Base-by-base conservation (phyloP, 2,329 filamentous ascomycete genomes). In the Exophiala alcalophila region DNA sequence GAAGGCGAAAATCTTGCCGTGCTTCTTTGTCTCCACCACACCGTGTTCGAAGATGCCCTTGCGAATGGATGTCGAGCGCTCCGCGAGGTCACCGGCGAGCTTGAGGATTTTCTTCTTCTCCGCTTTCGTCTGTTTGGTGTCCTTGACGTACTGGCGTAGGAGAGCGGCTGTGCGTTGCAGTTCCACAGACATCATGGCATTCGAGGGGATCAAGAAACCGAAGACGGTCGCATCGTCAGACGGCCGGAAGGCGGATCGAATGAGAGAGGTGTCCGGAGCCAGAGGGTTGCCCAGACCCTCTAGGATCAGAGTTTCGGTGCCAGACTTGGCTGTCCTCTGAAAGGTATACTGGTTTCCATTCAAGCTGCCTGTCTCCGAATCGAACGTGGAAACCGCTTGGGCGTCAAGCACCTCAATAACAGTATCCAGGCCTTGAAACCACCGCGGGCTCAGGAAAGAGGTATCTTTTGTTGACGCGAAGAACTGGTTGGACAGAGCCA, bases 201-300 rank as follows among this genome's bases (percentile, higher is more conserved):
- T 98, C 27, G 87, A 83, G 0, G 92, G 92, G 54, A 97, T 94
- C 61, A 95, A 87, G 71, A 88, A 98, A 30, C 90, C 89, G 3
- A 97, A 72, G 24, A 92, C 95, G 0, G 89, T 94, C 3, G 92
- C 87, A 63, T 98, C 92, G 58, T 98, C 92, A 52, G 87, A 94
- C 3, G 92, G 92, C 1, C 92, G 79, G 68, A 98, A 98, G 0
- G 92, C 90, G 29, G 87, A 94, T 44, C 92, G 81, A 34, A 97
- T 77, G 1, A 98, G 76, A 0, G 88, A 89, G 0, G 91, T 96
- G 15, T 81, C 86, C 54, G 73, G 76, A 55, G 87, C 89, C 10
- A 98, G 71, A 0, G 92, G 92, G 61, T 98, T 97, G 10, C 92
- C 92, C 16, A 89, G 72, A 2, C 92, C 92, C 1, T 67, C 72